A percentile compares a stretch with the other conserved stretches of the same genome.
These are phyloP conservation scores for Hydnomerulius pinastri DNA, from an alignment of 768 basidiomycete genomes.

Conservation along the genomic window DNA sequence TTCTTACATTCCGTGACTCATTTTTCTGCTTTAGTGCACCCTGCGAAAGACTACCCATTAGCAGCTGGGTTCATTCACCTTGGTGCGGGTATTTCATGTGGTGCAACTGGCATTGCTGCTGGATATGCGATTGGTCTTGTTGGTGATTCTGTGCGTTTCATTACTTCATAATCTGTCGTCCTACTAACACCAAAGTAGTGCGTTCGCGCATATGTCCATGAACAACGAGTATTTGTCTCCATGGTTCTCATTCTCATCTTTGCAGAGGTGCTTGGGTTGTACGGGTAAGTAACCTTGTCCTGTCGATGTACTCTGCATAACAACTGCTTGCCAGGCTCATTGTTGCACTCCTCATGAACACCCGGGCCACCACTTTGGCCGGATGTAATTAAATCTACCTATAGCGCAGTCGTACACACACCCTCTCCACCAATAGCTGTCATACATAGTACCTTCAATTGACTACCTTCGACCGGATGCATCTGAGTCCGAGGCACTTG, in stretches of 20 bases:
- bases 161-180: not conserved
- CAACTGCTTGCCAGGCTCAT: slow-evolving; percentile 53
- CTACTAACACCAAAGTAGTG: slow-evolving; percentile 50
- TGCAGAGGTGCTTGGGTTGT: slow-evolving; percentile 87
- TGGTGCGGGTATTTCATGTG: slow-evolving; percentile 89
- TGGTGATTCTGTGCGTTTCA: slow-evolving; percentile 79
- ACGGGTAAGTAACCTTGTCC: slow-evolving; percentile 55
- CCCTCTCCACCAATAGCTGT: slow-evolving; percentile 3
- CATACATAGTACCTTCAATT: slow-evolving; percentile 12
- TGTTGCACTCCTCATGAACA: slow-evolving; percentile 92
- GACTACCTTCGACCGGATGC: slow-evolving; percentile 14
- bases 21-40: slow-evolving; percentile 49
- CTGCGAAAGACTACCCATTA: slow-evolving; percentile 70
- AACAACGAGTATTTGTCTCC: slow-evolving; percentile 87
- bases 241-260: slow-evolving; percentile 98
- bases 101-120: slow-evolving; percentile 87
- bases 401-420: slow-evolving; percentile 15
- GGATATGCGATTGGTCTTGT: slow-evolving; percentile 95
- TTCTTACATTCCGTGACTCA: slow-evolving; percentile 13
- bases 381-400: slow-evolving; percentile 20
- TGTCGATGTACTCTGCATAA: not conserved
- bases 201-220: slow-evolving; percentile 88
- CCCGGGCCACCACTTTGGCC: slow-evolving; percentile 53
- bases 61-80: slow-evolving; percentile 91
- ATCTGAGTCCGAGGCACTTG: slow-evolving; percentile 18